These are phyloP conservation scores for Trichosanthes cucumerina DNA, from an alignment of 306 rosid genomes.

Conservation along the genomic window DNA sequence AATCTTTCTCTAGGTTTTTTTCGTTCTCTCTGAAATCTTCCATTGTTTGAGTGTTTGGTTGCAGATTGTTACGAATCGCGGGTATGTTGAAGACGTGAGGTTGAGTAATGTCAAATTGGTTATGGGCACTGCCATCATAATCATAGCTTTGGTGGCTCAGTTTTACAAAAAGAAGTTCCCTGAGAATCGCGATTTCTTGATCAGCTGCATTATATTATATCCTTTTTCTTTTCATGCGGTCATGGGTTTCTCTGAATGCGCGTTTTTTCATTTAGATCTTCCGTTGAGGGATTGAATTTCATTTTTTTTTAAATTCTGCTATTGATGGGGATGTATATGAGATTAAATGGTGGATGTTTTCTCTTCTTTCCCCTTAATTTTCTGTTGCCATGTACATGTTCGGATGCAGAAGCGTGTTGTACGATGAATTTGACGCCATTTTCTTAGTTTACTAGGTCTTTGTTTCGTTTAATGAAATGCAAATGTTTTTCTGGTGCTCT, in stretches of 20 bases:
- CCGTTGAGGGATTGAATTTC: neutral
- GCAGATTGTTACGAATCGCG: constrained; percentile 63
- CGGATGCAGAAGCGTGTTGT: neutral
- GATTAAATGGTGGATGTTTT: neutral
- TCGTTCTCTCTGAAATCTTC: neutral
- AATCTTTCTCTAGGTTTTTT: neutral
- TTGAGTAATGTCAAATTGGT: constrained; percentile 63
- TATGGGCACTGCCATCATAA: constrained; percentile 58
- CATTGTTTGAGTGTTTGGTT: neutral
- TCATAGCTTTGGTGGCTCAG: constrained; percentile 81
- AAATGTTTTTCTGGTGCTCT: neutral
- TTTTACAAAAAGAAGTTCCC: constrained; percentile 94
- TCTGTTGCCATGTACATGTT: neutral
- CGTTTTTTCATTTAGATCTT: neutral
- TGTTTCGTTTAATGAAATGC: neutral
- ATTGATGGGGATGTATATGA: neutral
- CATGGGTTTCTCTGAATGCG: neutral
- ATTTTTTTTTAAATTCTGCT: neutral
- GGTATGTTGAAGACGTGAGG: constrained; percentile 77
- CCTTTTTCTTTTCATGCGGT: constrained; percentile 25
- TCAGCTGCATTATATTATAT: constrained; percentile 75
- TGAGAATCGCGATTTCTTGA: constrained; percentile 72
- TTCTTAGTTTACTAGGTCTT: neutral
- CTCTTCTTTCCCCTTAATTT: neutral
- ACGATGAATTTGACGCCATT: neutral